These are phyloP conservation scores for Tanacetum coccineum DNA, from an alignment of 129 eudicot genomes.

Conservation along the genomic window DNA sequence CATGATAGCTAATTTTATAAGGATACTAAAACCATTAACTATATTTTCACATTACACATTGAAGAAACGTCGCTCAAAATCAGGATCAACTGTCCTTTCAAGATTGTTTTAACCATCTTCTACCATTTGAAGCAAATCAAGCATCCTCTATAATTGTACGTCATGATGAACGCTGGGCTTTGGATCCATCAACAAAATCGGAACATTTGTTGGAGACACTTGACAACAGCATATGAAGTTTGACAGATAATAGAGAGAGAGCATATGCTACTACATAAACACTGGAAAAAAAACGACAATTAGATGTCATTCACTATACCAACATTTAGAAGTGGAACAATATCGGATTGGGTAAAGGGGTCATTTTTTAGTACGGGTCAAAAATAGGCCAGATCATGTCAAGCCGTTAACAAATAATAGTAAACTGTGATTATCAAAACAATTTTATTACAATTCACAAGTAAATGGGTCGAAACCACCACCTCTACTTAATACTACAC, in stretches of 20 bases:
- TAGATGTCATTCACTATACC: not conserved
- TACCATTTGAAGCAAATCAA: conserved; percentile 7
- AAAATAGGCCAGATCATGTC: not conserved
- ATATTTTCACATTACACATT: not conserved
- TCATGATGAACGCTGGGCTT: not conserved
- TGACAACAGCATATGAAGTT: conserved; percentile 14
- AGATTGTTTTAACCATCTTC: conserved; percentile 5
- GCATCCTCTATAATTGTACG: not conserved
- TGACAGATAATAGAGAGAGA: conserved; percentile 14
- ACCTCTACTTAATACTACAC: not conserved
- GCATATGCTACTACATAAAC: conserved; percentile 15
- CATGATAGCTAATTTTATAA: not conserved
- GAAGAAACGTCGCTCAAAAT: conserved; percentile 3
- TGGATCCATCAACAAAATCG: not conserved
- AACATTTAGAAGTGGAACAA: not conserved
- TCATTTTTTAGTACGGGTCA: not conserved
- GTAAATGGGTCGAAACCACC: not conserved
- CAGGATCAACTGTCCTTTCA: conserved; percentile 3
- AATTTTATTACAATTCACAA: not conserved
- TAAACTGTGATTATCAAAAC: not conserved
- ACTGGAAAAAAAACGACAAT: not conserved
- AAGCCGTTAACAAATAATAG: not conserved
- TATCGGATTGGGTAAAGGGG: not conserved
- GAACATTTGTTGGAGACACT: conserved; percentile 7
- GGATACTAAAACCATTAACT: not conserved